Evolutionary conservation across 2,329 filamentous ascomycete species (phyloP), one percentile per base, ranked within the genome.

Genomic region (Pestalotiopsis sp.): DNA sequence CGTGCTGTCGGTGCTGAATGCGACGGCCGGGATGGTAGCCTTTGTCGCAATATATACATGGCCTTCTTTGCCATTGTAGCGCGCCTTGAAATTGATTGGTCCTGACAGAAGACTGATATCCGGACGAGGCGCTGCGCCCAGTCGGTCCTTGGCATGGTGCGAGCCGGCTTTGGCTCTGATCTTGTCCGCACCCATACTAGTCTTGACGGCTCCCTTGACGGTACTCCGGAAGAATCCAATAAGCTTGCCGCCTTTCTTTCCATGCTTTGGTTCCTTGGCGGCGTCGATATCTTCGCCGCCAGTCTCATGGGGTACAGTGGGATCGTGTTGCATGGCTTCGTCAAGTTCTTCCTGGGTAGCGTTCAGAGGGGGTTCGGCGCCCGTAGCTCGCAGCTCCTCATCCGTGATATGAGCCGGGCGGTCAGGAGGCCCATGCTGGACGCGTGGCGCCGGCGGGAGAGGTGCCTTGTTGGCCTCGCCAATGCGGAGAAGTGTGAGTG

Each of bases 401-500:
- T 88, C 86, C 1, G 83, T 80, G 14, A 82, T 65, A 2, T 75
- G 68, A 4, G 75, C 76, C 1, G 84, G 78, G 27, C 78, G 72
- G 1, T 80, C 74, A 0, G 81, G 78, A 0, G 84, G 83, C 0
- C 80, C 77, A 0, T 76, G 74, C 23, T 77, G 75, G 2, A 79
- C 77, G 0, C 75, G 72, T 0, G 84, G 84, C 0, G 86, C 85
- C 0, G 87, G 90, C 0, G 93, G 93, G 0, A 97, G 80, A 0
- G 94, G 94, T 0, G 92, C 91, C 72, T 92, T 92, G 80, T 95
- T 95, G 12, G 88, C 89, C 80, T 97, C 94, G 56, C 93, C 93
- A 38, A 95, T 90, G 4, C 94, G 91, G 12, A 97, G 88, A 1
- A 97, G 85, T 0, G 93, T 97, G 36, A 97, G 83, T 0, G 93